Conservation (phyloP, 768 basidiomycete genomes). For the Boletus sensibilis region DNA sequence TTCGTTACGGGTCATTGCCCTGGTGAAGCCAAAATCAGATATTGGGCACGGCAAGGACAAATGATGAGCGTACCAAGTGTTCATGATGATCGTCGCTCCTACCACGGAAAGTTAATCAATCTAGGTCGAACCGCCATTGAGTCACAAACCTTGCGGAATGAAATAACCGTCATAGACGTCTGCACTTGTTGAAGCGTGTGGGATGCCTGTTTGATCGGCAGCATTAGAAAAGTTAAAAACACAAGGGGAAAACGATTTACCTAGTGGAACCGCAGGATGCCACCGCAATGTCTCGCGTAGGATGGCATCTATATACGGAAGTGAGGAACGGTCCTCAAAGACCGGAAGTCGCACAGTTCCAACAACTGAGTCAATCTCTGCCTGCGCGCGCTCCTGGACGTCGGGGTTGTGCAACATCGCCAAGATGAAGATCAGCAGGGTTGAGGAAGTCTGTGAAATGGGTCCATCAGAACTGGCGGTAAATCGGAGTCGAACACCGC, state of each 20-base stretch:
- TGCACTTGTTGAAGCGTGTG: conserved; percentile 36
- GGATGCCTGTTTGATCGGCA: conserved; percentile 22
- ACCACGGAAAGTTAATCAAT: background rate
- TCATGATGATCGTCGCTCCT: conserved; percentile 33
- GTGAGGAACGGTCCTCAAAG: conserved; percentile 30
- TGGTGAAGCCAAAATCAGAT: conserved; percentile 1
- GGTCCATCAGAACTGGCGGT: background rate
- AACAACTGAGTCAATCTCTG: conserved; percentile 35
- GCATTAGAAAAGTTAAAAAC: background rate
- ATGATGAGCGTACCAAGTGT: conserved; percentile 19
- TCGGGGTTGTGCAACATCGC: conserved; percentile 40
- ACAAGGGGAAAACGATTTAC: conserved; percentile 14
- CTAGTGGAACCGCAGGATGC: conserved; percentile 35
- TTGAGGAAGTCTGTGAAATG: conserved; percentile 31
- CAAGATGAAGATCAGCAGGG: conserved; percentile 30
- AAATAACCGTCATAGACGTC: conserved; percentile 49
- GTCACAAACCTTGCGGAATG: conserved; percentile 50
- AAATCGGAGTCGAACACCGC: background rate
- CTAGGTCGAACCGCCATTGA: background rate
- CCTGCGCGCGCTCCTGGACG: conserved; percentile 38
- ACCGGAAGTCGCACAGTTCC: conserved; percentile 32
- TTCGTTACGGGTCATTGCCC: conserved; percentile 37
- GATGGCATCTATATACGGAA: conserved; percentile 30
- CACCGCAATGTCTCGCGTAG: conserved; percentile 36
- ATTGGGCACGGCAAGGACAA: background rate